Evolutionary conservation across 2,329 filamentous ascomycete genomes (phyloP), one percentile per base, ranked within the genome.

Genomic region (Hypoxylon sp.): DNA sequence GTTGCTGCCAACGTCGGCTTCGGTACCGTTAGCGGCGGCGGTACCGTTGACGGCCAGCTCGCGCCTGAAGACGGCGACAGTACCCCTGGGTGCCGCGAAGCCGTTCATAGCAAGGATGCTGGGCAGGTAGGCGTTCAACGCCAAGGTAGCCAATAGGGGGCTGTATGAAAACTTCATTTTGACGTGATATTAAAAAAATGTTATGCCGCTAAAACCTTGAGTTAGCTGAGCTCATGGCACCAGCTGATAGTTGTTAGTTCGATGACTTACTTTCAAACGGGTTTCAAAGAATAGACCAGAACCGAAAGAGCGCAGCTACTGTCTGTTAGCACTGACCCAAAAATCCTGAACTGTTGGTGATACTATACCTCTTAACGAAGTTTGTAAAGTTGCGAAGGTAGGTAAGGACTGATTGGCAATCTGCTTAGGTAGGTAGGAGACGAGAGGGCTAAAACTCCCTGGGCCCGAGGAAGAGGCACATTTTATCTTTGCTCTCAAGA

Each of bases 271-370:
- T 72, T 64, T 72, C 68, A 67, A 71, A 72, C 67, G 71, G 68
- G 28, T 30, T 62, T 57, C n/a, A 67, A 65, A 44, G 64, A 69
- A 57, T 50, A 59, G 4, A 69, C 37, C 32, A 65, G 68, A 72
- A 74, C 48, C 32, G 58, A 64, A 59, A 68, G 72, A 74, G 72
- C 72, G 62, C 72, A 74, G 72, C 72, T 73, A 41, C 7, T 37
- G n/a, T 37, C 46, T 19, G 52, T 71, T 58, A 71, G 64, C 22
- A 22, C 28, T 4, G 32, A 41, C 3, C 11, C 17, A 49, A 19
- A 30, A 39, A 56, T 5, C 30, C 19, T 24, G 3, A 13, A 19
- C 11, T 15, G 2, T 6, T 11, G 47, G 11, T 32, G 11, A 34
- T 6, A 17, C 20, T 8, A 41, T 67, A 67, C 64, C 64, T 68